Evolutionary conservation across 1,284 basidiomycete species (phyloP), one percentile per base, ranked within the genome.

Genomic region (Fomitopsis pinicola): DNA sequence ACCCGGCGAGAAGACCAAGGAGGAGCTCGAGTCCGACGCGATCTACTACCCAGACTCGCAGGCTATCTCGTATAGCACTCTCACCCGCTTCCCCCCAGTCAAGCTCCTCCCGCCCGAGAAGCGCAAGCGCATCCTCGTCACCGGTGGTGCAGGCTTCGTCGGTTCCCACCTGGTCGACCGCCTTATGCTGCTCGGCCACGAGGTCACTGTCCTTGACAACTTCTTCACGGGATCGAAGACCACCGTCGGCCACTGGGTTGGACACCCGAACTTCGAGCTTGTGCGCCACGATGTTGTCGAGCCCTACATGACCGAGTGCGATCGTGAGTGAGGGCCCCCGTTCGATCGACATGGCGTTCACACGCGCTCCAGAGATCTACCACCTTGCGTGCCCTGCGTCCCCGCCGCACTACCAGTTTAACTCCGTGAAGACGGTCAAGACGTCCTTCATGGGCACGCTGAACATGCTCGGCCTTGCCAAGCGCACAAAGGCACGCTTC

Each of bases 401-500:
- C 12, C 95, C 95, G 36, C 92, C 94, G 58, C 94, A 96, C 74
- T 97, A 97, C 76, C 95, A 97, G 73, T 93, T 91, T 76, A 95
- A 97, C 77, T 89, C 95, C 8, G 90, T 98, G 67, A 97, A 98
- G 78, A 98, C 95, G 19, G 87, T 98, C 80, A 98, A 98, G 78
- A 98, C 97, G 1, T 97, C 95, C 33, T 99, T 99, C 78, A 86
- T 96, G 83, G 97, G 97, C 55, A 96, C 95, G 7, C 80, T 97
- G 66, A 98, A 99, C 79, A 97, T 98, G 94, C 89, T 99, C 55
- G 97, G 94, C 62, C 84, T 99, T n/a, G 97, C 97, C 14, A 98
- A 98, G 78, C 92, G 95, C 63, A 95, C 91, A 59, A 98, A 98
- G 76, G 97, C 97, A 10, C 87, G 96, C 58, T 98, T 99, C 84